These are phyloP conservation scores for Pythium biforme DNA, from an alignment of 352 stramenopile genomes.

Conservation along the genomic window DNA sequence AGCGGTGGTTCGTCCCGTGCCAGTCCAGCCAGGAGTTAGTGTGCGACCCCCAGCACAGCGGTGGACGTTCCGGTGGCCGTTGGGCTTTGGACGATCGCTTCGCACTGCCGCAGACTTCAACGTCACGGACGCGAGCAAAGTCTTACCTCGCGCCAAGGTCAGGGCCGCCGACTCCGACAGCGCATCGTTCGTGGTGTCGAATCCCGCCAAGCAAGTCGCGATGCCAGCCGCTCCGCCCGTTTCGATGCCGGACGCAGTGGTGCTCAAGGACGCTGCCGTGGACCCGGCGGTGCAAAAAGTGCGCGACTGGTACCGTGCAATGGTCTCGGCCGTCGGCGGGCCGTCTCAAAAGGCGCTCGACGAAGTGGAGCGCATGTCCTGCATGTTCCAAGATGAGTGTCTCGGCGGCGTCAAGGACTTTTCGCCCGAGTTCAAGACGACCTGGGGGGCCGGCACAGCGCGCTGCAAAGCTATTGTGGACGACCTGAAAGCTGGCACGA, in stretches of 20 bases:
- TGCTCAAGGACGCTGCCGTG: slow-evolving; percentile 3
- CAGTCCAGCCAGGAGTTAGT: neutral
- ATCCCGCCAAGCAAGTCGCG: slow-evolving; percentile 15
- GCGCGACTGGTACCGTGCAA: slow-evolving; percentile 10
- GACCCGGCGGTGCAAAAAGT: slow-evolving; percentile 19
- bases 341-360: slow-evolving; percentile 9
- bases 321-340: slow-evolving; percentile 15
- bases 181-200: neutral
- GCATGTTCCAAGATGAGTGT: slow-evolving; percentile 29
- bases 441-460: slow-evolving; percentile 18
- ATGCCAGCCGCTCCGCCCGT: neutral
- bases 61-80: slow-evolving; percentile 3
- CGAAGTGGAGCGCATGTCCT: slow-evolving; percentile 26
- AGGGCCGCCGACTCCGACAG: slow-evolving; percentile 1
- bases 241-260: neutral
- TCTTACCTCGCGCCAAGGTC: neutral
- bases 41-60: neutral
- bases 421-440: slow-evolving; percentile 28
- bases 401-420: slow-evolving; percentile 29
- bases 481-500: slow-evolving; percentile 12
- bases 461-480: slow-evolving; percentile 31
- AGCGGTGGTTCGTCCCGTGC: neutral
- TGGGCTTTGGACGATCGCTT: slow-evolving; percentile 6
- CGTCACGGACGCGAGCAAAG: neutral
- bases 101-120: slow-evolving; percentile 12